Base-by-base conservation (phyloP, 305 asterid genomes). In the Coffea humblotiana region DNA sequence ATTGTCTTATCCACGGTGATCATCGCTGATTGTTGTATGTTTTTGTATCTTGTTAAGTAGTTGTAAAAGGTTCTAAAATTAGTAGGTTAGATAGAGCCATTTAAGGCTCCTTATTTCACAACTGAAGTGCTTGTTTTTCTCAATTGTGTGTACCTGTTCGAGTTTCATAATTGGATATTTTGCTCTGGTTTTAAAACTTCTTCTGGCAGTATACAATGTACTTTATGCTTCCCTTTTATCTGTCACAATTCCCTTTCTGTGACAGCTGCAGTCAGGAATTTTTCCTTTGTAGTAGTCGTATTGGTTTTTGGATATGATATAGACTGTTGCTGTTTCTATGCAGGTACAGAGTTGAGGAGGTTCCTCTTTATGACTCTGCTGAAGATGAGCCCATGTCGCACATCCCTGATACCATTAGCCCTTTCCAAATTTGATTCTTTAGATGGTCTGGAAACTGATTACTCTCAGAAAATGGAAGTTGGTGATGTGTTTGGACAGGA, bases 291-390 rank as follows among this genome's bases (percentile, higher is more conserved):
- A 35, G 37, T 35, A 40, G 9, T 35, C 5, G 23, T 32, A 54
- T 75, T 25, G 8, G 37, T 23, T 23, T 75, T 61, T n/a, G n/a
- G 7, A n/a, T 27, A 48, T 51, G 47, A 9, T 10, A 64, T 37
- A 47, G 25, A 40, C 2, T 47, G 18, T 70, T 43, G 18, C n/a
- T 70, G 71, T 54, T 37, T 47, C 58, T 71, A 29, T 71, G 60
- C 97, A 93, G 99, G 82, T 95, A 94, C 87, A 77, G 85, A 61
- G 98, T 94, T 80, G 97, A 96, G 84, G 87, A 96, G 77, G 82
- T 96, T 86, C 98, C 97, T 29, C 89, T 96, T 70, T 96, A 96
- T 68, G 99, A 96, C 81, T 96, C 99, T 76, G 98, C 93, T 79
- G 99, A 96, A 86, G 99, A 94, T 85, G 97, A 91, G 73, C 91